phyloP scores from a whole-genome alignment of 148 eudicot species.

The Rhododendron williamsianum region DNA sequence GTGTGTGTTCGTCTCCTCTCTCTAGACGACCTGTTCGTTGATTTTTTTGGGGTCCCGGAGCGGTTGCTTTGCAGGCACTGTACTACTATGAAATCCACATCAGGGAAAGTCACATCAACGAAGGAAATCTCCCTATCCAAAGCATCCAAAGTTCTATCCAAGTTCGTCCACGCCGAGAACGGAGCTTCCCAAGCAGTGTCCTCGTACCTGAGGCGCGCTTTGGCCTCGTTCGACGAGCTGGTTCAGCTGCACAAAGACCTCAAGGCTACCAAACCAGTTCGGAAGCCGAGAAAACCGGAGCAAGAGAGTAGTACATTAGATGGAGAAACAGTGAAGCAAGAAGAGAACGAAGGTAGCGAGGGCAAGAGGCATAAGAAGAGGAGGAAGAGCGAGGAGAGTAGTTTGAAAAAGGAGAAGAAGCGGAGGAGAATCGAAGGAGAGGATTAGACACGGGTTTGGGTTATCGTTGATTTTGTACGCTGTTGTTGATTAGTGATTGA shows the following conservation, averaged over 20 bases:
- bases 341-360: background rate
- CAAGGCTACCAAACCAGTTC: slow-evolving; percentile 8
- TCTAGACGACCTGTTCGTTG: background rate
- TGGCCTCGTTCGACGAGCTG: slow-evolving; percentile 35
- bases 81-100: slow-evolving; percentile 42
- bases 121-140: slow-evolving; percentile 38
- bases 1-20: background rate
- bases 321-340: background rate
- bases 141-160: slow-evolving; percentile 42
- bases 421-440: slow-evolving; percentile 18
- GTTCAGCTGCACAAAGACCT: slow-evolving; percentile 41
- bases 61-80: background rate
- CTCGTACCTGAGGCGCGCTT: slow-evolving; percentile 44
- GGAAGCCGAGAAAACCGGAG: slow-evolving; percentile 3
- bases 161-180: slow-evolving; percentile 38
- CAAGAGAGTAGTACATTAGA: background rate
- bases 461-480: background rate
- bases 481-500: background rate
- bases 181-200: slow-evolving; percentile 50
- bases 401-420: slow-evolving; percentile 32
- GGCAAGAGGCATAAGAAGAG: background rate
- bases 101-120: slow-evolving; percentile 35
- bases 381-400: slow-evolving; percentile 18
- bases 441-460: background rate
- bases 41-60: background rate